Evolutionary conservation across 192 early-diverging fungal species (phyloP).

Genomic region (Coemansia sp.): DNA sequence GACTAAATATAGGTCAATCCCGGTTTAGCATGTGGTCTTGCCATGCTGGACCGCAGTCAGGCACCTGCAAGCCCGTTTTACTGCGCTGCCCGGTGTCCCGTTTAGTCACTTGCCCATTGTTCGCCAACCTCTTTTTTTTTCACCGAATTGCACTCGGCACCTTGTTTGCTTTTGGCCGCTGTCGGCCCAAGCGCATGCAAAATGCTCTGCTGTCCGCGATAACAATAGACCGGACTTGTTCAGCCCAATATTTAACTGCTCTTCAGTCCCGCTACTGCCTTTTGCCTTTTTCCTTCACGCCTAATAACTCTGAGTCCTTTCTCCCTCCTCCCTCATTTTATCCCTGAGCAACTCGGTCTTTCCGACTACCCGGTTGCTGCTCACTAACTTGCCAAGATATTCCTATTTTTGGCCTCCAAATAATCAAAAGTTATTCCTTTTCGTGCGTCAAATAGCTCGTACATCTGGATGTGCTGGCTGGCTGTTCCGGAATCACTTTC

Average conservation of each 20-base stretch:
- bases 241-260: background rate
- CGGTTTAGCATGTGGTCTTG: background rate
- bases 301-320: background rate
- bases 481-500: conserved; percentile 9
- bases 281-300: background rate
- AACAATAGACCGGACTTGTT: background rate
- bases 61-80: conserved; percentile 1
- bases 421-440: background rate
- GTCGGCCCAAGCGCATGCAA: background rate
- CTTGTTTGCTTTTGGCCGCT: background rate
- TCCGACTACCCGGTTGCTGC: too few relatives aligned
- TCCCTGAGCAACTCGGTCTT: background rate
- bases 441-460: background rate
- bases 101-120: background rate
- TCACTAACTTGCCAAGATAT: too few relatives aligned
- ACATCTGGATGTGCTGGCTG: background rate
- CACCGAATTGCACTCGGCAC: background rate
- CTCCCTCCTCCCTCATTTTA: background rate
- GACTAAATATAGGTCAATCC: background rate
- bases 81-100: background rate
- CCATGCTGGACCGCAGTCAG: background rate
- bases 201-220: background rate
- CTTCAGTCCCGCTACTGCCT: background rate
- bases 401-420: too few relatives aligned
- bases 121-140: background rate